Evolutionary conservation across 2,329 filamentous ascomycete genomes (phyloP).

Genomic region (Fonsecaea erecta): DNA sequence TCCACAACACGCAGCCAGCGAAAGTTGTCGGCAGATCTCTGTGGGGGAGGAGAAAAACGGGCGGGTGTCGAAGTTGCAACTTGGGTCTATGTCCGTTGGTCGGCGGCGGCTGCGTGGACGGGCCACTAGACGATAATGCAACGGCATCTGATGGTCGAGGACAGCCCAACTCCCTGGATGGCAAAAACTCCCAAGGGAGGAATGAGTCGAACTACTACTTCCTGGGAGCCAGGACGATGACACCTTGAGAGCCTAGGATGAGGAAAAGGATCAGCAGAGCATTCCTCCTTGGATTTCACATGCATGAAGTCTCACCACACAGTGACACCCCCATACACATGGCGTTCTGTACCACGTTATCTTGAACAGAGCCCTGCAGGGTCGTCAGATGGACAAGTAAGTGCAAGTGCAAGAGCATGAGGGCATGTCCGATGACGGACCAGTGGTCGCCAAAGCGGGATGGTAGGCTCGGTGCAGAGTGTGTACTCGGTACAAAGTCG

Average conservation of each 20-base stretch:
- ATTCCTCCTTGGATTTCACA: not conserved
- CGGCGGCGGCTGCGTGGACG: not conserved
- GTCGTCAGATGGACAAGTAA: not conserved
- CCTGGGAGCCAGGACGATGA: slow-evolving; percentile 21
- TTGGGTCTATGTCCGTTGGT: not conserved
- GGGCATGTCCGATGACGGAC: not conserved
- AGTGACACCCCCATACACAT: not conserved
- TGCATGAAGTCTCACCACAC: not conserved
- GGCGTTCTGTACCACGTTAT: not conserved
- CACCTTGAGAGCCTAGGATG: not conserved
- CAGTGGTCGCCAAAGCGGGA: not conserved
- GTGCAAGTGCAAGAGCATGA: not conserved
- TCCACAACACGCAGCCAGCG: not conserved
- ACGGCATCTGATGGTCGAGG: not conserved
- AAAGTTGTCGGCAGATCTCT: slow-evolving; percentile 3
- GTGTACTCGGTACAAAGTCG: too few relatives aligned
- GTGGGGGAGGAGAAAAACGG: slow-evolving; percentile 7
- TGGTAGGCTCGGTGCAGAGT: not conserved
- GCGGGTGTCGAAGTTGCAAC: not conserved
- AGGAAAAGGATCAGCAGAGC: not conserved
- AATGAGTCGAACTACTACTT: slow-evolving; percentile 1
- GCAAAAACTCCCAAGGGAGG: not conserved
- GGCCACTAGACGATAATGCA: not conserved
- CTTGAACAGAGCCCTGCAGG: not conserved
- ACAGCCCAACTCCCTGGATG: slow-evolving; percentile 9